phyloP scores from a whole-genome alignment of 1,139 yeast genomes.

The Wickerhamomyces sp. region DNA sequence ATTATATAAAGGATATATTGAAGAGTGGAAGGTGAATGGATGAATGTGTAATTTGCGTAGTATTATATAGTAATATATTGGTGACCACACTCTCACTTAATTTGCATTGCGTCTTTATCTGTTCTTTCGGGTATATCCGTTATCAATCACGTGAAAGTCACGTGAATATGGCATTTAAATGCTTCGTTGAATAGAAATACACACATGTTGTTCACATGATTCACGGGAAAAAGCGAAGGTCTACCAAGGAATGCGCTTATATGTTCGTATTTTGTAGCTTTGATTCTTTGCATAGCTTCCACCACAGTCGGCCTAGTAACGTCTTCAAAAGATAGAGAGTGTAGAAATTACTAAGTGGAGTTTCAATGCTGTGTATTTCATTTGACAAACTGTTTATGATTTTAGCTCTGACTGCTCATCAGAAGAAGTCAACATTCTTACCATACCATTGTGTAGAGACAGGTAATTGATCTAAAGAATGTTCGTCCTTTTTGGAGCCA shows the following conservation, averaged over 20 bases:
- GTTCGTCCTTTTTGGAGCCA: slow-evolving; percentile 5
- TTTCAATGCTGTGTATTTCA: neutral
- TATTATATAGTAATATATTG: too few species aligned
- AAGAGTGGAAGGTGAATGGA: neutral
- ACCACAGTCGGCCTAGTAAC: neutral
- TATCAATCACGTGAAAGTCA: neutral
- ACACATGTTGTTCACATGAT: too few species aligned
- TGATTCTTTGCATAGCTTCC: too few species aligned
- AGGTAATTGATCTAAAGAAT: slow-evolving; percentile 15
- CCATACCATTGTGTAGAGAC: slow-evolving; percentile 27
- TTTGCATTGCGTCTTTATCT: neutral
- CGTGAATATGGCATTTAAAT: neutral
- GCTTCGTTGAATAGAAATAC: too few species aligned
- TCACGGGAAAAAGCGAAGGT: too few species aligned
- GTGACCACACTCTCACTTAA: too few species aligned
- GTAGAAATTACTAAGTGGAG: neutral
- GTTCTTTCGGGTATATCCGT: slow-evolving; percentile 1
- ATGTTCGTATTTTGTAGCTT: neutral
- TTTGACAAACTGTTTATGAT: neutral
- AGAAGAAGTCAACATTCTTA: slow-evolving; percentile 11
- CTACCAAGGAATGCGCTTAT: neutral
- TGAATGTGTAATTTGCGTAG: too few species aligned
- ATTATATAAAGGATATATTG: too few species aligned
- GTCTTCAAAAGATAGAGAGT: too few species aligned
- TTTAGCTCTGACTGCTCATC: neutral